phyloP scores from a whole-genome alignment of 805 yeast species.

The Ogataea nitratoaversa region DNA sequence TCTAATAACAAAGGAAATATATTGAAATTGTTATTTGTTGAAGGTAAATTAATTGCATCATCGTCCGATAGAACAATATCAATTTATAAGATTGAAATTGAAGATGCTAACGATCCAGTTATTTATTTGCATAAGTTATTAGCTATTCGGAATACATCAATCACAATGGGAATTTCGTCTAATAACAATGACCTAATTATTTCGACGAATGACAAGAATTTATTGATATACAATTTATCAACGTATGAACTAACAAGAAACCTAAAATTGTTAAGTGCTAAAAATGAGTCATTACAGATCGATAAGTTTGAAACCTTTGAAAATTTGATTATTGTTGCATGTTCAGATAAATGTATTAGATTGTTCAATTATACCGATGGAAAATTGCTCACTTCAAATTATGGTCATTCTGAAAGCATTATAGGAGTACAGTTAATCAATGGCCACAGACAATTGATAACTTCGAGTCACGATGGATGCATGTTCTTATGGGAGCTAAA shows the following conservation, averaged over 20 bases:
- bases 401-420: constrained; percentile 59
- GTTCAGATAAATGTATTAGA: constrained; percentile 57
- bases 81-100: constrained; percentile 38
- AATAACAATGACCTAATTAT: constrained; percentile 40
- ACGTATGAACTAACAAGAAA: constrained; percentile 34
- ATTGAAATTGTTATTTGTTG: constrained; percentile 31
- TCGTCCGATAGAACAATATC: constrained; percentile 62
- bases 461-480: constrained; percentile 53
- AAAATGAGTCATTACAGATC: constrained; percentile 39
- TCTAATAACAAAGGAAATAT: constrained; percentile 55
- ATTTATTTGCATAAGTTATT: constrained; percentile 42
- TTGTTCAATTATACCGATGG: constrained; percentile 43
- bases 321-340: constrained; percentile 35
- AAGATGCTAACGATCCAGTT: constrained; percentile 14
- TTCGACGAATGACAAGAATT: constrained; percentile 47
- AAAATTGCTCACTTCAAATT: constrained; percentile 43
- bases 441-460: constrained; percentile 25
- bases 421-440: constrained; percentile 34
- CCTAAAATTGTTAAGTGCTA: constrained; percentile 39
- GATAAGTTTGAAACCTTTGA: constrained; percentile 38
- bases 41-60: constrained; percentile 41
- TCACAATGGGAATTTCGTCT: constrained; percentile 37
- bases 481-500: constrained; percentile 42
- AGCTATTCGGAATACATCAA: constrained; percentile 48
- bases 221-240: constrained; percentile 34